A percentile compares a stretch with the other conserved stretches of the same genome.
Conservation (phyloP, 345 rosid genomes). For the Isatis tinctoria region DNA sequence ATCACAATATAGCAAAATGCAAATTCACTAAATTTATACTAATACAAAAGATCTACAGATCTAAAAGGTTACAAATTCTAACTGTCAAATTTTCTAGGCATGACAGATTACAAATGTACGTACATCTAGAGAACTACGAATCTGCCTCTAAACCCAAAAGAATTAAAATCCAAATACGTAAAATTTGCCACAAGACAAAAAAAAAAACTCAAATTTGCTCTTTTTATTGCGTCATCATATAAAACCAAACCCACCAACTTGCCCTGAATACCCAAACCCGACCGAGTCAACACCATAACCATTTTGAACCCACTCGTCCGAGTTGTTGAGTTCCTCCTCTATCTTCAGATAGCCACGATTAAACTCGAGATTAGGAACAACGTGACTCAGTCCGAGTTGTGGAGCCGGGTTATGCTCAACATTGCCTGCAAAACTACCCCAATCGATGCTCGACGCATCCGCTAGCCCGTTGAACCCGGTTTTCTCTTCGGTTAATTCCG, state of each 20-base stretch:
- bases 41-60: not conserved
- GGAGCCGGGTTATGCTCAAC: slow-evolving; percentile 33
- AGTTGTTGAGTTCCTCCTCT: slow-evolving; percentile 19
- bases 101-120: slow-evolving; percentile 8
- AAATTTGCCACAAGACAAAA: not conserved
- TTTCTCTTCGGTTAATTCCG: slow-evolving; percentile 36
- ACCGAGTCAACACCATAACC: slow-evolving; percentile 20
- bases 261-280: slow-evolving; percentile 29
- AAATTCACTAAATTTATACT: not conserved
- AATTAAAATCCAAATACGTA: slow-evolving; percentile 1
- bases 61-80: not conserved
- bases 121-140: not conserved
- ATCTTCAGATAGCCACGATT: slow-evolving; percentile 39
- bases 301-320: slow-evolving; percentile 8
- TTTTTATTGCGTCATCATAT: slow-evolving; percentile 14
- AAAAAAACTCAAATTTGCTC: not conserved
- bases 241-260: slow-evolving; percentile 26
- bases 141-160: slow-evolving; percentile 4
- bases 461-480: slow-evolving; percentile 32
- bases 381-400: slow-evolving; percentile 34
- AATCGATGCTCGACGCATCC: slow-evolving; percentile 39
- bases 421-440: slow-evolving; percentile 30
- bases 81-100: not conserved
- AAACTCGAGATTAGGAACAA: slow-evolving; percentile 25
- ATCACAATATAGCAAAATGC: not conserved